Base-by-base conservation (phyloP, 2,329 filamentous ascomycete species). In the Colletotrichum higginsianum region DNA sequence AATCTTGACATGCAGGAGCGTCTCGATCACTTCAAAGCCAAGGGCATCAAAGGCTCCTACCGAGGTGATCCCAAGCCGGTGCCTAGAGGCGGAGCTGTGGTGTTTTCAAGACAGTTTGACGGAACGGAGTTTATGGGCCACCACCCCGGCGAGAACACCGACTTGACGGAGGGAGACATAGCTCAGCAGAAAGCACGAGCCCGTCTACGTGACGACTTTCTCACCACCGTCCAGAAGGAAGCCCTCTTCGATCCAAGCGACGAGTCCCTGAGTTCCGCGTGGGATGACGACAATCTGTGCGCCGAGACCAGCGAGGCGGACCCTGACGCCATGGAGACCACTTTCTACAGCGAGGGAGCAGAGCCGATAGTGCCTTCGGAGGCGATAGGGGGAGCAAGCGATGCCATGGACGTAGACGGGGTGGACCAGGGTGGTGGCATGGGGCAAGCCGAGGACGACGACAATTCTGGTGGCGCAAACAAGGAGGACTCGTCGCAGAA, bases 281-380 rank as follows among this genome's bases (percentile, higher is more conserved):
- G 62, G 38, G 62, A 56, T 9, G 38, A 58, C 4, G 49, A 65
- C n/a, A 16, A 21, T 3, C 6, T 15, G 8, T 44, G 42, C n/a
- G 38, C 74, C 44, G 56, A 57, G 23, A 60, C 52, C 47, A 61
- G 44, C 38, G 23, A 69, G 44, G 21, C 38, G 30, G 60, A 53
- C 21, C 40, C 26, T 46, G 53, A 71, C 4, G 21, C 55, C 9
- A n/a, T 44, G 30, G 38, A 35, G 12, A 35, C 50, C 21, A 57
- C 49, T 26, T 42, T 38, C 3, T 42, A 30, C 26, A 64, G 38
- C 52, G 21, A 50, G 50, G 50, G 42, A 3, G 23, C 49, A 21
- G n/a, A 44, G 21, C n/a, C 13, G 7, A 21, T 30, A 15, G 18
- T 15, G 46, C 6, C 30, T 18, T 40, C 2, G 7, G 47, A 23